Evolutionary conservation across 306 rosid genomes (phyloP).

Genomic region (Quercus ilex): DNA sequence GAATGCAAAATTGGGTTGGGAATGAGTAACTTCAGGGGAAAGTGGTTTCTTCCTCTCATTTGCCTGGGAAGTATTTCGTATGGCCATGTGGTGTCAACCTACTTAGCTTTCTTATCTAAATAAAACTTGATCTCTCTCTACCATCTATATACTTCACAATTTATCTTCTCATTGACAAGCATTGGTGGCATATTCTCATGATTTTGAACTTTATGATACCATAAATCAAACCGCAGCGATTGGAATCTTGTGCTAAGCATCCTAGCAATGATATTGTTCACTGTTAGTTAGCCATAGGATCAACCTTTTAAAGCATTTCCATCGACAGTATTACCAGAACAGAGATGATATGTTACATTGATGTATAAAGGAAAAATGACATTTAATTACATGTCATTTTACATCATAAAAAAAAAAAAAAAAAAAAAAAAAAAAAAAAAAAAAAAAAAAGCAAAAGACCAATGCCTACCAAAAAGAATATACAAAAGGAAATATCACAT

Average conservation of each 20-base stretch:
- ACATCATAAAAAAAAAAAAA: background rate
- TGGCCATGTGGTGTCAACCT: background rate
- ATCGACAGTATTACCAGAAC: background rate
- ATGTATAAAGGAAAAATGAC: background rate
- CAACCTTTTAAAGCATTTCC: background rate
- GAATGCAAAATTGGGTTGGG: background rate
- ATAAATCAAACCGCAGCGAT: background rate
- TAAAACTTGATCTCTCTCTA: background rate
- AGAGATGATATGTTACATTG: background rate
- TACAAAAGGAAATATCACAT: conserved; percentile 6
- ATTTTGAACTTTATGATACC: background rate
- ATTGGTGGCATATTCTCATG: background rate
- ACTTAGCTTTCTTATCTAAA: background rate
- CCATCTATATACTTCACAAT: background rate
- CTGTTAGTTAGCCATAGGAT: background rate
- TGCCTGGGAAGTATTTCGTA: background rate
- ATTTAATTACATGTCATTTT: background rate
- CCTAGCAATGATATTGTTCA: background rate
- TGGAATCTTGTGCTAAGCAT: background rate
- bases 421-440: too few species aligned
- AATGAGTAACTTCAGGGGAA: background rate
- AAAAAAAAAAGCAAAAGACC: background rate
- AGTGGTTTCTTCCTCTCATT: background rate
- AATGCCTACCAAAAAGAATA: background rate
- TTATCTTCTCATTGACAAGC: background rate